Evolutionary conservation across 345 rosid genomes (phyloP), one percentile per base, ranked within the genome.

Genomic region (Fremontodendron californicum): DNA sequence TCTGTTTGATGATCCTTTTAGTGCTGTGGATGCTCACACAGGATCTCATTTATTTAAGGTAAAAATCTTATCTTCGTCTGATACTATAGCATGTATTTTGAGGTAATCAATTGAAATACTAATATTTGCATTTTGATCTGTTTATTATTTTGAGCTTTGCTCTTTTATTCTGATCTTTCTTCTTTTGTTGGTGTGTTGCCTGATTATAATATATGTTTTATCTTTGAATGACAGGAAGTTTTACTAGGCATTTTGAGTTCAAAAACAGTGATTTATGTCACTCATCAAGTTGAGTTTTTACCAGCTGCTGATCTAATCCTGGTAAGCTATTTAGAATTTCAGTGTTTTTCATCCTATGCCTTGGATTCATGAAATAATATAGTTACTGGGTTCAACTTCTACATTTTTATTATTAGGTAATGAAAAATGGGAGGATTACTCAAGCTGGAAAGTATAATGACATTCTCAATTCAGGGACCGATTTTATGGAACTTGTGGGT

Each of bases 1-100:
- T 69, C 83, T 93, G 2, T 91, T 94, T 4, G 98, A 94, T 70
- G 98, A 94, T 79, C 97, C 97, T 66, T 94, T 94, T 65, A 94
- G 95, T 76, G 98, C 94, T 10, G 93, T 93, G 57, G 97, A 94
- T 87, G 97, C 95, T 45, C 94, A 91, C 78, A 94, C 97, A 12
- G 97, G 94, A 45, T 87, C 93, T 75, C 94, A 90, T 81, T 85
- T 94, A 60, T 93, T 91, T 66, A 93, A 90, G 91, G 97, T 92
- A 77, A 77, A 77, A 60, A 18, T 42, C n/a, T 45, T 6, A 21
- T 0, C 40, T 40, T 67, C 5, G 5, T 42, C 23, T 25, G 35
- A n/a, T 13, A 18, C 29, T 25, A 25, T 46, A 7, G 5, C 69
- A 71, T 52, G 25, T 29, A 43, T 70, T 25, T 23, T 73, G 19